phyloP scores from a whole-genome alignment of 371 early-diverging fungal species.

The Haplosporangium sp. region DNA sequence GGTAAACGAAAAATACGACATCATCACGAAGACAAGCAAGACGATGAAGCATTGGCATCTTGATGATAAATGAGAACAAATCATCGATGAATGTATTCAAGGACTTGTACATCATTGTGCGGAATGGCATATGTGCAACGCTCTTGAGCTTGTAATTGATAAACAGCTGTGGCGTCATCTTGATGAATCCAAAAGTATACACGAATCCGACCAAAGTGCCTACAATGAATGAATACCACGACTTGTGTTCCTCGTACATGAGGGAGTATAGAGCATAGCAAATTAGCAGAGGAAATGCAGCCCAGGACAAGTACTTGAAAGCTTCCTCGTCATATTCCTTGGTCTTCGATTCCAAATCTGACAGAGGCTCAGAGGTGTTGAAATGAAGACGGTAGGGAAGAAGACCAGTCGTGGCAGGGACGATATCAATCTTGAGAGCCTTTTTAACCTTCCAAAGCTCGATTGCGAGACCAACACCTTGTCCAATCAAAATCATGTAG shows the following conservation, averaged over 20 bases:
- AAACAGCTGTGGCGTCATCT: conserved; percentile 93
- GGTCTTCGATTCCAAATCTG: conserved; percentile 81
- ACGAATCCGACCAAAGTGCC: conserved; percentile 90
- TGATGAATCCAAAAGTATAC: conserved; percentile 90
- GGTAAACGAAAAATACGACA: conserved; percentile 87
- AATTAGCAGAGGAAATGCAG: conserved; percentile 82
- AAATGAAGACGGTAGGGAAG: conserved; percentile 54
- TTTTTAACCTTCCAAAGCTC: conserved; percentile 94
- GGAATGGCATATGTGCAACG: conserved; percentile 95
- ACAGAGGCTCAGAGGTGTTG: conserved; percentile 57
- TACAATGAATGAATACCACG: conserved; percentile 93
- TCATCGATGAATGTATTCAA: conserved; percentile 96
- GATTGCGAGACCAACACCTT: conserved; percentile 83
- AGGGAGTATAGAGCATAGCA: conserved; percentile 90
- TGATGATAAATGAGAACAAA: conserved; percentile 94
- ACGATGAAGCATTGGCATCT: conserved; percentile 95
- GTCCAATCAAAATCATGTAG: conserved; percentile 88
- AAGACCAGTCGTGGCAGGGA: conserved; percentile 28
- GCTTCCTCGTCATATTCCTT: conserved; percentile 92
- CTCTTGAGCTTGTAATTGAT: conserved; percentile 95
- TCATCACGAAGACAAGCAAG: conserved; percentile 94
- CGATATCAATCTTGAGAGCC: conserved; percentile 62
- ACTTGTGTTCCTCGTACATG: conserved; percentile 87
- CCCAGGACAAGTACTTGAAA: conserved; percentile 85
- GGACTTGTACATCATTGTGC: conserved; percentile 94